phyloP scores from a whole-genome alignment of 2,329 filamentous ascomycete genomes.

The Aspergillus bombycis region DNA sequence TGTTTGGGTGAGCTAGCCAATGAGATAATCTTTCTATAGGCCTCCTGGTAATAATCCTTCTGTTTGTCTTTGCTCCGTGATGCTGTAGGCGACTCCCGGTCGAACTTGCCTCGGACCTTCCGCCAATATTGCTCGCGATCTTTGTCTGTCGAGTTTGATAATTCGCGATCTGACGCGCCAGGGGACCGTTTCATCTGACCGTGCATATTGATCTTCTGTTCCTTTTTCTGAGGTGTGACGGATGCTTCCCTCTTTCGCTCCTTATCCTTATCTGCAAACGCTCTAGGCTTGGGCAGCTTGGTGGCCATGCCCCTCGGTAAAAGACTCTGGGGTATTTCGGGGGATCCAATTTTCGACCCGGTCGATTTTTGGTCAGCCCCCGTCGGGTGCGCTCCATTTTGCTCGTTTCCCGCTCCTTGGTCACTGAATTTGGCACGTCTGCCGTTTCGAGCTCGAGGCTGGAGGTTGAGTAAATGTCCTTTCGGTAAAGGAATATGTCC shows the following conservation, averaged over 20 bases:
- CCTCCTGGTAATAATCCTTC: slow-evolving; percentile 21
- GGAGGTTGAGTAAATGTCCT: slow-evolving; percentile 35
- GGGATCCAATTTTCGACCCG: slow-evolving; percentile 13
- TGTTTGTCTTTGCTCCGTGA: slow-evolving; percentile 26
- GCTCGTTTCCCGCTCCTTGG: slow-evolving; percentile 21
- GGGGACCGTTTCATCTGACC: slow-evolving; percentile 14
- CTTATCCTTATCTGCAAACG: slow-evolving; percentile 21
- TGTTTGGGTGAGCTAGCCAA: slow-evolving; percentile 26
- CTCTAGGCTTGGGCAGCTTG: slow-evolving; percentile 33
- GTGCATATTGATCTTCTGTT: background rate
- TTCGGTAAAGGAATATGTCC: slow-evolving; percentile 30
- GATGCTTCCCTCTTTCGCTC: slow-evolving; percentile 21
- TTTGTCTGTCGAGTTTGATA: slow-evolving; percentile 20
- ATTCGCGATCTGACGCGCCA: slow-evolving; percentile 8
- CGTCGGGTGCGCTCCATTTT: background rate
- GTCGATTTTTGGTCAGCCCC: slow-evolving; percentile 1
- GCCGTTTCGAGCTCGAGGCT: slow-evolving; percentile 25
- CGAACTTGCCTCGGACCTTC: slow-evolving; percentile 30
- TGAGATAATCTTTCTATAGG: slow-evolving; percentile 27
- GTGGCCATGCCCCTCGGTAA: slow-evolving; percentile 26
- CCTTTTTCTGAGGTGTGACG: slow-evolving; percentile 14
- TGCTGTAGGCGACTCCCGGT: slow-evolving; percentile 28
- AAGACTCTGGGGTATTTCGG: slow-evolving; percentile 14
- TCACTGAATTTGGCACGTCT: slow-evolving; percentile 16
- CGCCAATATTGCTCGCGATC: slow-evolving; percentile 34